Base-by-base conservation (phyloP, 1,284 basidiomycete species). In the Trichosporon ovoides region DNA sequence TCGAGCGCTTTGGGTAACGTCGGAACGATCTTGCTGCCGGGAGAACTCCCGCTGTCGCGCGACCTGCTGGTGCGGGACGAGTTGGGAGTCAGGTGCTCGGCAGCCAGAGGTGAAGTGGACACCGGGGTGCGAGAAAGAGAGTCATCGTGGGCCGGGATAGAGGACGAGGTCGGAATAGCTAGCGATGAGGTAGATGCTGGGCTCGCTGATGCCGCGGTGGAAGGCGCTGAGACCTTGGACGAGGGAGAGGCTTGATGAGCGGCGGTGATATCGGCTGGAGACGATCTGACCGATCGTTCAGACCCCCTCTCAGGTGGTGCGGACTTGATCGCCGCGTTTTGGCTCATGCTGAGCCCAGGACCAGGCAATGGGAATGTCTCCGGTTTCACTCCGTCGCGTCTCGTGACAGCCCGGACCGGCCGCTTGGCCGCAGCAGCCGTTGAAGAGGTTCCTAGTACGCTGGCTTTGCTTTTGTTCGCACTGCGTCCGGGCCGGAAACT, bases 401-500 rank as follows among this genome's bases (percentile, higher is more conserved):
- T 16, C 4, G 43, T 13, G 6, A 9, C 33, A 0, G 14, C 31
- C 7, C 43, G 34, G 13, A 22, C 22, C 6, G 43, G 50, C 7
- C n/a, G 49, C 1, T n/a, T 6, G 31, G 28, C 18, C 1, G 33
- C 53, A 18, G 20, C 48, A 18, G 48, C 16, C 2, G 50, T 33
- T 4, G 38, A 31, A 4, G 31, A 48, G 3, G 43, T 12, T 2
- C 61, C 61, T 6, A 62, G 38, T 3, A 57, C 37, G 3, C 55
- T 34, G 4, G 53, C 48, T 52, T 63, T 63, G 36, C 56, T 50
- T 28, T 46, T 53, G 55, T 62, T 62, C 52, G 38, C 16, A 7
- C 22, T 33, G 14, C 58, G 54, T 16, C 59, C 51, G 0, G 74
- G 73, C 28, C 63, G 59, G 64, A 76, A 76, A 38, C 63, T 68